Evolutionary conservation across 768 basidiomycete species (phyloP), one percentile per base, ranked within the genome.

Genomic region (Cubamyces lactineus): DNA sequence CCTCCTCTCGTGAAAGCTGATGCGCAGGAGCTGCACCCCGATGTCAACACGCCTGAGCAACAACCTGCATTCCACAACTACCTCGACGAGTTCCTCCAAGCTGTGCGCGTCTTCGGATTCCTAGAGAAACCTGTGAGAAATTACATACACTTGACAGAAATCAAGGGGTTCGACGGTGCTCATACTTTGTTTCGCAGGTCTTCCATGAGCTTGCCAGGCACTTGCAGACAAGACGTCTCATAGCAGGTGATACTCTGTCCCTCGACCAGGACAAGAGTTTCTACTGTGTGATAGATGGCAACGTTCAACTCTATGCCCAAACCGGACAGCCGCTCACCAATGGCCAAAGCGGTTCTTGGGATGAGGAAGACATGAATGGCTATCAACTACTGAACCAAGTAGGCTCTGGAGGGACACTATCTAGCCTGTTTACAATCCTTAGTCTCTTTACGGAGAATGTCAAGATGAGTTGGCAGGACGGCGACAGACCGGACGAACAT

Each of bases 281-380:
- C 76, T 98, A 98, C 75, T 98, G 94, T 72, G 96, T 99, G 38
- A 89, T 98, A 34, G 97, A 99, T 73, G 97, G 97, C n/a, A 90
- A 84, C 63, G 96, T 96, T 15, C 94, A 99, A 70, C 94, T 98
- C 12, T 97, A 84, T 72, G 92, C 92, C 16, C 84, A 85, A 61
- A 86, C 87, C 0, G 86, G 84, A 5, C 81, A 84, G 64, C 76
- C 77, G 13, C 70, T 77, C 12, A 79, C 80, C 30, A 74, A 73
- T 4, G 78, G 76, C n/a, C 71, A 59, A 53, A 82, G 82, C 57
- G 84, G 84, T 43, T 75, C 83, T 13, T 92, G 88, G 87, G 92
- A 92, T 41, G 86, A 88, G 56, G 91, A 92, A 69, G 88, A 92
- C 54, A 91, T 92, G 84, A 96, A 97, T 65, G 96, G 96, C 2